phyloP scores from a whole-genome alignment of 306 rosid genomes.

The Inga laurina region DNA sequence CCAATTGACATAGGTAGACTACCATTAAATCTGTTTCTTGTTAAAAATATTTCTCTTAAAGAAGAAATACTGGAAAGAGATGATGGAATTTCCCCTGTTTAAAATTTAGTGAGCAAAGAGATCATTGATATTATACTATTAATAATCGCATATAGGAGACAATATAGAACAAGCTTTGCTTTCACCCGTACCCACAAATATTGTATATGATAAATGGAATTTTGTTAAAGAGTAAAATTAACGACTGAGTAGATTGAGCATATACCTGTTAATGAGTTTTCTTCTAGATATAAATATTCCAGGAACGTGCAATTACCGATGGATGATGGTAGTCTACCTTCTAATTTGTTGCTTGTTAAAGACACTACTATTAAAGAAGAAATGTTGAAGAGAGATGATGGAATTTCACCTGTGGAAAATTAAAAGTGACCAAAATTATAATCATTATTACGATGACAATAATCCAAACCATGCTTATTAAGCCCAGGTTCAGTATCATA shows the following conservation, averaged over 20 bases:
- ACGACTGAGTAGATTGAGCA: background rate
- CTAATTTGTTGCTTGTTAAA: background rate
- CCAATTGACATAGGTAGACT: background rate
- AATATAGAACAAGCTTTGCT: background rate
- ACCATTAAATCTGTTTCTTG: background rate
- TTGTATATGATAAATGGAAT: background rate
- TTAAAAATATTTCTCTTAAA: no score
- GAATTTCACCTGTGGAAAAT: background rate
- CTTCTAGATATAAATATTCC: background rate
- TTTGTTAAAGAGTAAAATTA: background rate
- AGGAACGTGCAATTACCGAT: background rate
- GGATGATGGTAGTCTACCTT: background rate
- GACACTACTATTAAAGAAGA: background rate
- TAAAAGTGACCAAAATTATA: background rate
- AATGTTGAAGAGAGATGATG: background rate
- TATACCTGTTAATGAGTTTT: background rate
- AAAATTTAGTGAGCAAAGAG: background rate
- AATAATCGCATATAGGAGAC: background rate
- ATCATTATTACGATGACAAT: background rate
- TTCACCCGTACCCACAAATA: background rate
- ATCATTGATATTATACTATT: background rate
- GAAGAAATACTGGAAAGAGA: background rate
- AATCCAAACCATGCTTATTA: background rate
- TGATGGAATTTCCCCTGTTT: background rate
- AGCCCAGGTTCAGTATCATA: background rate